Base-by-base conservation (phyloP, 805 yeast genomes). In the Metschnikowia lachancei region DNA sequence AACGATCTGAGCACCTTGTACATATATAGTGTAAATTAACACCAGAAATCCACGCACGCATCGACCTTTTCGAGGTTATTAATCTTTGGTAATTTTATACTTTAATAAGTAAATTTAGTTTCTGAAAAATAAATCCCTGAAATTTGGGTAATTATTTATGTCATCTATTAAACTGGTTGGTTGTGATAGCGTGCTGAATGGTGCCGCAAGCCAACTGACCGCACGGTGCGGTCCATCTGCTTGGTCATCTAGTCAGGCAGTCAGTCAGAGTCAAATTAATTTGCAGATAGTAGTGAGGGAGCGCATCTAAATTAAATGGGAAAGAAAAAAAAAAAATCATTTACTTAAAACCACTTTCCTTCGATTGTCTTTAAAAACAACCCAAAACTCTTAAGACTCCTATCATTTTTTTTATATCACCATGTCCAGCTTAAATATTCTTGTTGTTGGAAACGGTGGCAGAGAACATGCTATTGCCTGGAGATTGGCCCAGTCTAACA, bases 401-500 rank as follows among this genome's bases (percentile, higher is more conserved):
- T 37, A 37, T 24, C 31, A 14, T 36, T 19, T 26, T 12, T 19
- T 35, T 13, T 24, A 14, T 16, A 14, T 16, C 39, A 24, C 41
- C 36, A 54, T 55, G 58, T 20, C 58, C 36, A 43, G 47, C 41
- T 47, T 54, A 37, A 53, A 51, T 49, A 43, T 94, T 56, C 81
- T 94, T 51, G 83, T 94, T 54, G 78, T 94, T 57, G 99, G 99
- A 61, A 89, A 87, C 70, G 99, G 99, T 65, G 99, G 99, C 57
- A 90, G 99, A 75, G 99, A 94, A 70, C 97, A 94, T 66, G 98
- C 98, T 44, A 77, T 94, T 51, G 87, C 88, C 13, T 91, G 97
- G 97, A 87, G 85, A 62, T 77, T 94, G 53, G 71, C 85, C 26
- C 92, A 90, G 67, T 88, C 97, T 30, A 69, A 80, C 32, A 66